phyloP scores from a whole-genome alignment of 345 rosid species.

The Chamaenerion angustifolium region DNA sequence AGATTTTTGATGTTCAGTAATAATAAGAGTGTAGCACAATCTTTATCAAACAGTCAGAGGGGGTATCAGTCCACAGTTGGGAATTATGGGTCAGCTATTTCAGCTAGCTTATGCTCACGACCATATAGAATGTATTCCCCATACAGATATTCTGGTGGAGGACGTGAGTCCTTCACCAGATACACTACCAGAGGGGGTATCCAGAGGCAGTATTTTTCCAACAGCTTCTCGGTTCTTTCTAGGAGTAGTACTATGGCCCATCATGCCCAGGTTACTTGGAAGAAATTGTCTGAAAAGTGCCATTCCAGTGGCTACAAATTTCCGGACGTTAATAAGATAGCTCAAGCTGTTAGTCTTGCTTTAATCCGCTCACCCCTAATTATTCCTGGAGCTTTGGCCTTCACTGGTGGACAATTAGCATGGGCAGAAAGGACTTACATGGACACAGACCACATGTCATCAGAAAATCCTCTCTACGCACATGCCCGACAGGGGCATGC shows the following conservation, averaged over 20 bases:
- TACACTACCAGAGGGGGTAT: conserved; percentile 19
- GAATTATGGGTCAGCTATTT: conserved; percentile 23
- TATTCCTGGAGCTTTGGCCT: conserved; percentile 47
- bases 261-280: conserved; percentile 52
- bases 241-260: conserved; percentile 24
- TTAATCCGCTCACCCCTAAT: conserved; percentile 49
- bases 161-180: conserved; percentile 14
- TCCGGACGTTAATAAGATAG: conserved; percentile 34
- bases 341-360: conserved; percentile 71
- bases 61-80: conserved; percentile 15
- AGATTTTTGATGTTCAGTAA: conserved; percentile 40
- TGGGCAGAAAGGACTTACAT: conserved; percentile 38
- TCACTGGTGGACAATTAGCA: conserved; percentile 41
- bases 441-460: conserved; percentile 30
- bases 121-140: conserved; percentile 23
- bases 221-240: conserved; percentile 31
- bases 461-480: conserved; percentile 34
- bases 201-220: conserved; percentile 11
- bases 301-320: conserved; percentile 17
- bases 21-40: conserved; percentile 21
- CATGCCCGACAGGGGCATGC: conserved; percentile 53
- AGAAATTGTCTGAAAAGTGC: conserved; percentile 29
- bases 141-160: conserved; percentile 16
- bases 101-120: conserved; percentile 25
- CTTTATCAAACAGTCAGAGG: conserved; percentile 17